Base-by-base conservation (phyloP, 176 grass and related monocot genomes). In the Cenchrus purpureus region DNA sequence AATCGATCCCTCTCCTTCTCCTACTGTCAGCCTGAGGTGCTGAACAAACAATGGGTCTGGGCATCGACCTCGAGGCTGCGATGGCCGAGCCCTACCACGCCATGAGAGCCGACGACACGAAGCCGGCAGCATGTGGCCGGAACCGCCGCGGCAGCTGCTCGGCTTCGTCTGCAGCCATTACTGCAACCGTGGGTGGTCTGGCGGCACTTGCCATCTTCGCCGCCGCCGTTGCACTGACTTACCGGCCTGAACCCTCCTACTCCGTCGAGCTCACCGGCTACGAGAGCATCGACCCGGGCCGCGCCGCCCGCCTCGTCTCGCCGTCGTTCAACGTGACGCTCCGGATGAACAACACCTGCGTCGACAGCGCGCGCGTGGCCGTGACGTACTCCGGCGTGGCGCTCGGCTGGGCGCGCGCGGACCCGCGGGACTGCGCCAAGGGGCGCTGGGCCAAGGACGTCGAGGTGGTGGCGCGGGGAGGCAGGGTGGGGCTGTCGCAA, bases 241-340 rank as follows among this genome's bases (percentile, higher is more conserved):
- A 50, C 37, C 37, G 37, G 13, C 72, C 3, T 8, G 14, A 9
- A 4, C 72, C 72, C 5, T 74, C 72, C 3, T 55, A 10, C 72
- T 32, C 78, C 70, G 50, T 81, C 59, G 22, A 63, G 11, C 15
- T 81, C 85, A 52, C 37, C 59, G 25, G 78, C 78, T 67, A 87
- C 69, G 69, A 66, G 1, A 69, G 85, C 59, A 64, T 86, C 78
- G 60, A 87, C 78, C 10, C 8, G 8, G 49, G 59, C 37, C n/a
- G 50, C 63, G 48, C 85, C 48, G 37, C 15, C 48, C 48, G 46
- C 57, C 3, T 73, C 32, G 77, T 86, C 59, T 86, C 77, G 59
- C 77, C 69, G 59, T 13, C 69, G 61, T 87, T 82, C 85, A 81
- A 65, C 22, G 16, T 81, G 50, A 40, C 78, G 40, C 60, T 81